These are phyloP conservation scores for Ascoidea tarda DNA, from an alignment of 805 yeast species.

Conservation along the genomic window DNA sequence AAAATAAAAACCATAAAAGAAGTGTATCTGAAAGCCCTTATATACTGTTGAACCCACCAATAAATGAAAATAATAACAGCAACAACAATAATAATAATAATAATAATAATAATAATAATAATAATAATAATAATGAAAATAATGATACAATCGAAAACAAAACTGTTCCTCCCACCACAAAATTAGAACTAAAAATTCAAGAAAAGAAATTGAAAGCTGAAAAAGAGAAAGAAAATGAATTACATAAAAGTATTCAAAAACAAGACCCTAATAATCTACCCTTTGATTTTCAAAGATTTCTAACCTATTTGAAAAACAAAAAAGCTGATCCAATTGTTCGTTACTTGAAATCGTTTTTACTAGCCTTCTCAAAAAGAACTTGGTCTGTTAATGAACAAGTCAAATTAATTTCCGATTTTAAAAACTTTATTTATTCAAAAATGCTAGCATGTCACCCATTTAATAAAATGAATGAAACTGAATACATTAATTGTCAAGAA, in stretches of 20 bases:
- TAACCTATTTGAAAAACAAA: conserved; percentile 54
- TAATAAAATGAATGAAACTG: conserved; percentile 41
- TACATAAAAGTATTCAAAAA: background rate
- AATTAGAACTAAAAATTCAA: background rate
- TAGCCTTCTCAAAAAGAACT: conserved; percentile 52
- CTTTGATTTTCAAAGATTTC: conserved; percentile 78
- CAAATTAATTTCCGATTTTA: conserved; percentile 67
- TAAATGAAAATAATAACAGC: background rate
- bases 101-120: no score
- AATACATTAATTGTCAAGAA: conserved; percentile 62
- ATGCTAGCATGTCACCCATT: conserved; percentile 61
- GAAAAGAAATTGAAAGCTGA: background rate
- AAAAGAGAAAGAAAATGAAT: no score
- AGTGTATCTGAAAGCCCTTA: no score
- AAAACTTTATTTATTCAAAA: conserved; percentile 51
- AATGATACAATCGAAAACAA: background rate
- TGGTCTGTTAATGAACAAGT: conserved; percentile 72
- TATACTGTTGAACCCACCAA: no score
- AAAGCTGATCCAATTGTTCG: conserved; percentile 82
- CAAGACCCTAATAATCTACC: conserved; percentile 14
- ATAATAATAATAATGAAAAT: no score
- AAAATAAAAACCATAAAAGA: no score
- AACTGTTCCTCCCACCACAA: background rate
- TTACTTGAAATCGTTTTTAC: conserved; percentile 72
- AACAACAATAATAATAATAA: no score